phyloP scores from a whole-genome alignment of 257 asterid genomes.

The Solanum dulcamara region DNA sequence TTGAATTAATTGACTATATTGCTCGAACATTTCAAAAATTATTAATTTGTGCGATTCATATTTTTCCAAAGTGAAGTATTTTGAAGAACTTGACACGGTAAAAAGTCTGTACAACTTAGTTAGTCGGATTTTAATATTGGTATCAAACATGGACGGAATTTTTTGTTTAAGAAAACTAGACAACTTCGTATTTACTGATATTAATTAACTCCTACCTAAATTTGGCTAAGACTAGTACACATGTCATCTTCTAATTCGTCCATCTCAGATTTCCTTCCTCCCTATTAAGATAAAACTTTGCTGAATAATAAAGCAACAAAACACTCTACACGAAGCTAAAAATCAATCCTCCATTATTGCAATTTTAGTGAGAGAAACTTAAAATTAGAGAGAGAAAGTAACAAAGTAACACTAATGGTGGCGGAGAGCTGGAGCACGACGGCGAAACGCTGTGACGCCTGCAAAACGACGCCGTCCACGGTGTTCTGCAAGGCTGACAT shows the following conservation, averaged over 20 bases:
- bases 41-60: too few species aligned
- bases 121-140: too few species aligned
- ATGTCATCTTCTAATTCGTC: conserved; percentile 22
- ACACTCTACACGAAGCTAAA: not conserved
- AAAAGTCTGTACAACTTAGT: too few species aligned
- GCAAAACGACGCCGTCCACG: conserved; percentile 44
- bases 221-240: conserved; percentile 33
- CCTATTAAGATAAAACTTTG: conserved; percentile 1
- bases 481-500: conserved; percentile 74
- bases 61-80: too few species aligned
- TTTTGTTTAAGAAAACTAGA: too few species aligned
- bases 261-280: conserved; percentile 19
- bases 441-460: conserved; percentile 60
- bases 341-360: not conserved
- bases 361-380: not conserved
- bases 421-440: conserved; percentile 51
- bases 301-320: not conserved
- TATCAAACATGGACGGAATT: too few species aligned
- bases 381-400: not conserved
- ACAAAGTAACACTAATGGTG: conserved; percentile 19
- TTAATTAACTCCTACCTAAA: not conserved
- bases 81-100: too few species aligned
- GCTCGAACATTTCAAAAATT: too few species aligned
- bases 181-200: too few species aligned
- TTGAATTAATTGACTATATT: too few species aligned